phyloP scores from a whole-genome alignment of 768 basidiomycete genomes.

The Trametes elegans region DNA sequence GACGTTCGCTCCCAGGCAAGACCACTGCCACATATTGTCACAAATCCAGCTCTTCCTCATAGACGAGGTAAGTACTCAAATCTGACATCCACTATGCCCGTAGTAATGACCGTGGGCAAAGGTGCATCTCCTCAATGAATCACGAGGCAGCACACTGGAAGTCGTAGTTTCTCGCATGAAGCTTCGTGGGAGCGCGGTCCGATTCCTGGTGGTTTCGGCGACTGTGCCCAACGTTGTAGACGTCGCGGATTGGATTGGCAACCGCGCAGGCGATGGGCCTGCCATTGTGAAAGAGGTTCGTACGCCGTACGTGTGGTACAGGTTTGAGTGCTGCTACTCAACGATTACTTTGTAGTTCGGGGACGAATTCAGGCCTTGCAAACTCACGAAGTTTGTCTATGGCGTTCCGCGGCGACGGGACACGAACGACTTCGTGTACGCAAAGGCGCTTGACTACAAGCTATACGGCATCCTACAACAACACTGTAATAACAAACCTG shows the following conservation, averaged over 20 bases:
- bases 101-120: constrained; percentile 33
- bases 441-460: constrained; percentile 65
- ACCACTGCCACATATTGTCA: constrained; percentile 64
- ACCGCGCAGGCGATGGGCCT: constrained; percentile 35
- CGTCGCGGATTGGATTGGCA: constrained; percentile 85
- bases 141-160: constrained; percentile 88
- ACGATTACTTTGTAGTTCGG: constrained; percentile 65
- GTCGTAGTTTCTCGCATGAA: constrained; percentile 96
- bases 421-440: constrained; percentile 80
- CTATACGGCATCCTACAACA: constrained; percentile 71
- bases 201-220: constrained; percentile 89
- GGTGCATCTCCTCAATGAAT: constrained; percentile 92
- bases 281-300: constrained; percentile 73
- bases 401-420: constrained; percentile 60
- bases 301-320: too few relatives aligned
- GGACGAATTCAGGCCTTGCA: constrained; percentile 88
- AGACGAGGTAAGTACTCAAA: constrained; percentile 64
- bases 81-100: not conserved
- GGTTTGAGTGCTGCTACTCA: not conserved
- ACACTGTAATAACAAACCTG: constrained; percentile 78
- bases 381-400: constrained; percentile 68
- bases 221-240: constrained; percentile 93
- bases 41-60: constrained; percentile 81
- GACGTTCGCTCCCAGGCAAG: constrained; percentile 41
- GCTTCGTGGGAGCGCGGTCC: constrained; percentile 59